These are phyloP conservation scores for Theobroma cacao DNA, from an alignment of 345 rosid genomes.

Conservation along the genomic window DNA sequence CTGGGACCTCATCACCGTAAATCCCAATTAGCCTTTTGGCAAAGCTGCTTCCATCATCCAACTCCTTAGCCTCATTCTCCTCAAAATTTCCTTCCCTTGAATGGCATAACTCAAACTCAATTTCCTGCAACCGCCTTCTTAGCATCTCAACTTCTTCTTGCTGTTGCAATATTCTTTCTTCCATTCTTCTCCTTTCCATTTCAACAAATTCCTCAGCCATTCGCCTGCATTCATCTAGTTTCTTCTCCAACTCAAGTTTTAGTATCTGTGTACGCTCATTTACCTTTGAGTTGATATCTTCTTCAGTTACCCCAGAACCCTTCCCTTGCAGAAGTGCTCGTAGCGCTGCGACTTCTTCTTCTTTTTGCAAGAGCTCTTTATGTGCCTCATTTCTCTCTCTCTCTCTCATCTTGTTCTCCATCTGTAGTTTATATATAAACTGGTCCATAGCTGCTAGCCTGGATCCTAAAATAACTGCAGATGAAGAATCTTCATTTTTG, in stretches of 20 bases:
- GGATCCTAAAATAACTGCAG: conserved; percentile 60
- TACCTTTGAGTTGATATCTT: conserved; percentile 74
- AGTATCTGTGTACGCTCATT: conserved; percentile 51
- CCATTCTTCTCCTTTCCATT: conserved; percentile 91
- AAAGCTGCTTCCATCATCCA: conserved; percentile 67
- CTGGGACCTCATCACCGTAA: conserved; percentile 72
- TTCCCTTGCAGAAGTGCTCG: conserved; percentile 52
- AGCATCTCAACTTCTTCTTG: conserved; percentile 85
- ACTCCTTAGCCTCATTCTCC: conserved; percentile 29
- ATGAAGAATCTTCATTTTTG: conserved; percentile 64
- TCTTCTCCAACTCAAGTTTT: conserved; percentile 64
- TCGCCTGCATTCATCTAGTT: conserved; percentile 74
- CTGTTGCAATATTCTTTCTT: conserved; percentile 82
- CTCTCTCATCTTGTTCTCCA: conserved; percentile 83
- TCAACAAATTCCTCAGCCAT: conserved; percentile 85
- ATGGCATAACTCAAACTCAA: conserved; percentile 51
- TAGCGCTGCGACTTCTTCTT: conserved; percentile 71
- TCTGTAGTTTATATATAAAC: conserved; percentile 72
- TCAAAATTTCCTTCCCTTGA: conserved; percentile 37
- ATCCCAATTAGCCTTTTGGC: conserved; percentile 60
- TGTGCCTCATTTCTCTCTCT: conserved; percentile 77
- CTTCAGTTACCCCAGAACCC: conserved; percentile 53
- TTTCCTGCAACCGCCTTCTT: conserved; percentile 73
- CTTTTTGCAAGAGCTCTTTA: conserved; percentile 70
- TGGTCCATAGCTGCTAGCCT: conserved; percentile 92